phyloP scores from a whole-genome alignment of 768 basidiomycete genomes.

The Lyophyllum shimeji region DNA sequence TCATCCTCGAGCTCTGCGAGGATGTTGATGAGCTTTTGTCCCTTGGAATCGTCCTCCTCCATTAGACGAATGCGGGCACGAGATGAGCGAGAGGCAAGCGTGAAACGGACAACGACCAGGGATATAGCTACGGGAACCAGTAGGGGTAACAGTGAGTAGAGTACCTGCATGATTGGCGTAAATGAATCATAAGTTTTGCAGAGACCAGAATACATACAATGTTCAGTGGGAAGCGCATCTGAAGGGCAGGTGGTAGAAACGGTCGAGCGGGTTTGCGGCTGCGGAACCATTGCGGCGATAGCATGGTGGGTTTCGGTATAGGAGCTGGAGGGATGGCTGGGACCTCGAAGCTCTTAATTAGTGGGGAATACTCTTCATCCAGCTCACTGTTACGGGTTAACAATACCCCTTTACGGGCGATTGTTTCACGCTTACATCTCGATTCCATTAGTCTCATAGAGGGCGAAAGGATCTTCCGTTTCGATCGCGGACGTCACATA shows the following conservation, averaged over 20 bases:
- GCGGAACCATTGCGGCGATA: slow-evolving; percentile 48
- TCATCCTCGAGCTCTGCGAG: slow-evolving; percentile 58
- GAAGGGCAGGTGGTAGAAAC: slow-evolving; percentile 58
- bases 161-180: slow-evolving; percentile 32
- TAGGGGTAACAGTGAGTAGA: slow-evolving; percentile 60
- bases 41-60: slow-evolving; percentile 51
- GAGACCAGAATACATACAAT: slow-evolving; percentile 44
- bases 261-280: slow-evolving; percentile 37
- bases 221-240: slow-evolving; percentile 67
- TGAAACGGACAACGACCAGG: slow-evolving; percentile 54
- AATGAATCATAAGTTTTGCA: slow-evolving; percentile 1
- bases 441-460: slow-evolving; percentile 55
- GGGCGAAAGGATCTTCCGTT: slow-evolving; percentile 61
- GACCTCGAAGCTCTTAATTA: slow-evolving; percentile 54
- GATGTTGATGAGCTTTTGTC: slow-evolving; percentile 53
- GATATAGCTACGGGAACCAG: slow-evolving; percentile 61
- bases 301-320: slow-evolving; percentile 34
- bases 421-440: slow-evolving; percentile 45
- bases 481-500: slow-evolving; percentile 80
- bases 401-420: background rate
- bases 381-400: slow-evolving; percentile 41
- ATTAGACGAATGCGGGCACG: slow-evolving; percentile 63
- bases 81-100: slow-evolving; percentile 58
- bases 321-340: slow-evolving; percentile 43
- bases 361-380: slow-evolving; percentile 52